phyloP scores from a whole-genome alignment of 495 filamentous ascomycete species.

The Annulohypoxylon nitens region DNA sequence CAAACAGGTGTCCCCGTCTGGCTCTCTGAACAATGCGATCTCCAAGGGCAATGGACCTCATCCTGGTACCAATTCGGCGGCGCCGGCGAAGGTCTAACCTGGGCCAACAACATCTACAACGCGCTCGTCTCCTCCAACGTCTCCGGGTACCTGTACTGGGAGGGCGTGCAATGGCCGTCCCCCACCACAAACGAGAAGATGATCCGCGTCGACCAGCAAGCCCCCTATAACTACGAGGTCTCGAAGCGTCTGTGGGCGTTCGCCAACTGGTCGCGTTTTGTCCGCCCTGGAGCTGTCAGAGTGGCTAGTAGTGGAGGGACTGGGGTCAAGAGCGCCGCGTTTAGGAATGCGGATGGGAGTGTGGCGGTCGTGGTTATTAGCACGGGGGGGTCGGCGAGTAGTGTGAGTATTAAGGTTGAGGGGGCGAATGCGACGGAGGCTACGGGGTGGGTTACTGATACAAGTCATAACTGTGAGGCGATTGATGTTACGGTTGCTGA shows the following conservation, averaged over 20 bases:
- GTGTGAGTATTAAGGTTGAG: slow-evolving; percentile 48
- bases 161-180: slow-evolving; percentile 63
- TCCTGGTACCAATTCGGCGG: slow-evolving; percentile 63
- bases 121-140: slow-evolving; percentile 59
- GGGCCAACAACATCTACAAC: slow-evolving; percentile 67
- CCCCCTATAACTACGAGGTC: slow-evolving; percentile 55
- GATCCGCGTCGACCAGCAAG: slow-evolving; percentile 58
- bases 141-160: slow-evolving; percentile 68
- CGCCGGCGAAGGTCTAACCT: slow-evolving; percentile 67
- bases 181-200: slow-evolving; percentile 63
- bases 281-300: slow-evolving; percentile 63
- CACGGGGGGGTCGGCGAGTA: slow-evolving; percentile 52
- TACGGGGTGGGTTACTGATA: slow-evolving; percentile 57
- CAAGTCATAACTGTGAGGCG: slow-evolving; percentile 52
- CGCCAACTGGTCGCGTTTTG: slow-evolving; percentile 63
- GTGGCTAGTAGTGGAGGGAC: slow-evolving; percentile 52
- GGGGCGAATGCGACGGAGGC: slow-evolving; percentile 43
- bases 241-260: slow-evolving; percentile 67
- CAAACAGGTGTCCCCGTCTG: slow-evolving; percentile 50
- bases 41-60: slow-evolving; percentile 61
- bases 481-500: slow-evolving; percentile 49
- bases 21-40: slow-evolving; percentile 61
- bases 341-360: slow-evolving; percentile 64
- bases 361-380: slow-evolving; percentile 64
- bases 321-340: slow-evolving; percentile 62